Evolutionary conservation across 805 yeast species (phyloP).

Genomic region (Candida boleticola): DNA sequence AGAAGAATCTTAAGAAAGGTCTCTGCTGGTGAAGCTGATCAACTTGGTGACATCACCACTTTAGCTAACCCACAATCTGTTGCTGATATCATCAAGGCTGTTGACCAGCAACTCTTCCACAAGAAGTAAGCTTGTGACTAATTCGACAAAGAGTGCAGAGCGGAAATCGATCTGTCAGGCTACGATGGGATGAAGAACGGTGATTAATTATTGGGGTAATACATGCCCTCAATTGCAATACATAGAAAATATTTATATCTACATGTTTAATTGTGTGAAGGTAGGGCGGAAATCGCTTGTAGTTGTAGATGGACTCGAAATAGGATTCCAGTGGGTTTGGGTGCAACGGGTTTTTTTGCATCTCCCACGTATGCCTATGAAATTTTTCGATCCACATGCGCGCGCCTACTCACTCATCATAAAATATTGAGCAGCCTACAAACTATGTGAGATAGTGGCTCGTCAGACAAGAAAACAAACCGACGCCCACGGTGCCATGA

Average conservation of each 20-base stretch:
- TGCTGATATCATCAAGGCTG: constrained; percentile 55
- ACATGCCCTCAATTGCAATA: background rate
- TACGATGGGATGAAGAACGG: background rate
- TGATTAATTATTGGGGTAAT: background rate
- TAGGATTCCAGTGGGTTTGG: no score
- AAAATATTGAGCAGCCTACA: no score
- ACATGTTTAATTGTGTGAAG: background rate
- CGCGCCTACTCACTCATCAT: no score
- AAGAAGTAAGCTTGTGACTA: constrained; percentile 34
- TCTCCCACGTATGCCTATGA: no score
- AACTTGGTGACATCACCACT: constrained; percentile 76
- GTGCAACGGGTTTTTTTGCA: no score
- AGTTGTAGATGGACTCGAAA: background rate
- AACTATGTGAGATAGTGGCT: no score
- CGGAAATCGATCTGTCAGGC: background rate
- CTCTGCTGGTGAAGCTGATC: constrained; percentile 73
- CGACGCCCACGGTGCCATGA: no score
- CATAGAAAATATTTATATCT: background rate
- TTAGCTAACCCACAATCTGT: constrained; percentile 76
- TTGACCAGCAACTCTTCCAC: constrained; percentile 34
- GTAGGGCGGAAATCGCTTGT: background rate
- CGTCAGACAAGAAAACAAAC: no score
- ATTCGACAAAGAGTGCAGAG: no score
- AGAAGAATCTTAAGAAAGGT: constrained; percentile 80
- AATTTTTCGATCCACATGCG: no score